Evolutionary conservation across 2,329 filamentous ascomycete genomes (phyloP).

Genomic region (Diaporthe citri): DNA sequence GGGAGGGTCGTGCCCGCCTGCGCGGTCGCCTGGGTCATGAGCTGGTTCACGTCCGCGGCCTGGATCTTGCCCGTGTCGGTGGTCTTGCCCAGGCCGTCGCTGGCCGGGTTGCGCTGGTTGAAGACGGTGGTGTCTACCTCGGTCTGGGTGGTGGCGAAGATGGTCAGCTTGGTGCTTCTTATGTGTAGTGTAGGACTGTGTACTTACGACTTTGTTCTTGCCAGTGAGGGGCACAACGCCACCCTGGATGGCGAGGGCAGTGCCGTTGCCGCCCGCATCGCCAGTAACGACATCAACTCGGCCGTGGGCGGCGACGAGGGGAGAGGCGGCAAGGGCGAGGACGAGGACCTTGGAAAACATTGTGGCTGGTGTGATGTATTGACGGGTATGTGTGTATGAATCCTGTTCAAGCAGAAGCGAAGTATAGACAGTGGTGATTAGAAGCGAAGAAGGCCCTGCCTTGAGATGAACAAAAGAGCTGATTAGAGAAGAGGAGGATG

Average conservation of each 20-base stretch:
- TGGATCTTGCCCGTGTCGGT: slow-evolving; percentile 41
- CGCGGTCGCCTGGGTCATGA: slow-evolving; percentile 36
- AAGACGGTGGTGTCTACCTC: slow-evolving; percentile 40
- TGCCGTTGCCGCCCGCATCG: slow-evolving; percentile 56
- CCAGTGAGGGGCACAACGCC: slow-evolving; percentile 56
- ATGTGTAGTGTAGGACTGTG: background rate
- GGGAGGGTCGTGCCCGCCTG: slow-evolving; percentile 42
- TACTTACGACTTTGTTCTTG: slow-evolving; percentile 48
- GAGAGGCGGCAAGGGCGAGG: slow-evolving; percentile 46
- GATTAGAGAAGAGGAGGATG: slow-evolving; percentile 2
- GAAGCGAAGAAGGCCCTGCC: slow-evolving; percentile 39
- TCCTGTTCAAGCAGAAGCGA: no score
- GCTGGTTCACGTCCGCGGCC: slow-evolving; percentile 26
- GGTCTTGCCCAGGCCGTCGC: slow-evolving; percentile 43
- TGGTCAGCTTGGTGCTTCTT: background rate
- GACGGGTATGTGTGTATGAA: background rate
- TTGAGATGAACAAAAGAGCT: slow-evolving; percentile 30
- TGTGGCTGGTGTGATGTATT: slow-evolving; percentile 29
- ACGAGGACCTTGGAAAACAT: slow-evolving; percentile 48
- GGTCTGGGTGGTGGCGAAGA: background rate
- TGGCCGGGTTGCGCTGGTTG: slow-evolving; percentile 32
- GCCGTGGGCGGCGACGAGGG: slow-evolving; percentile 50
- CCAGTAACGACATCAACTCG: slow-evolving; percentile 49
- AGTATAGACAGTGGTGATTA: slow-evolving; percentile 10
- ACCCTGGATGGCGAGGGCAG: slow-evolving; percentile 56